phyloP scores from a whole-genome alignment of 495 filamentous ascomycete genomes.

The Podospora sp. region DNA sequence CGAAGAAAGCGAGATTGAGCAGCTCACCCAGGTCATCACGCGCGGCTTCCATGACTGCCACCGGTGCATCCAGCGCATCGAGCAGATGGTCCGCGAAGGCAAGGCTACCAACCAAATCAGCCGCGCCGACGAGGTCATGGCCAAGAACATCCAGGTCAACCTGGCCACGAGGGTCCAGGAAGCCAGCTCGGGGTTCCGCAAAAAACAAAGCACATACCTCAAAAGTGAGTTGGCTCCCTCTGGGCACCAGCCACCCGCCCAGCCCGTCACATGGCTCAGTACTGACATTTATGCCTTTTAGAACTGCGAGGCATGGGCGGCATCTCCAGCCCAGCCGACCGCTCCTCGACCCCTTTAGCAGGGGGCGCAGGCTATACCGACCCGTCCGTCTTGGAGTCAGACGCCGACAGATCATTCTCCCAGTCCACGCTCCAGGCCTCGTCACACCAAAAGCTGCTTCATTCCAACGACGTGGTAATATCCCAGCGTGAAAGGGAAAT shows the following conservation, averaged over 20 bases:
- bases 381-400: conserved; percentile 84
- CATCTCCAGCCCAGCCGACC: conserved; percentile 47
- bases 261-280: not conserved
- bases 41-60: conserved; percentile 87
- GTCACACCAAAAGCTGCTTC: conserved; percentile 62
- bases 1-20: conserved; percentile 89
- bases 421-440: conserved; percentile 81
- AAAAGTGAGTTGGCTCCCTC: conserved; percentile 66
- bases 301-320: conserved; percentile 78
- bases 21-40: conserved; percentile 86
- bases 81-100: conserved; percentile 77
- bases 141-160: conserved; percentile 89
- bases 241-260: not conserved
- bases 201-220: conserved; percentile 95
- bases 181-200: conserved; percentile 86
- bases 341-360: conserved; percentile 62
- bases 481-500: conserved; percentile 95
- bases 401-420: conserved; percentile 88
- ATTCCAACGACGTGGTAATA: conserved; percentile 82
- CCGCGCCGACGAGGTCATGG: conserved; percentile 89
- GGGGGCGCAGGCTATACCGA: conserved; percentile 49
- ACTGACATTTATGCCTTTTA: conserved; percentile 39
- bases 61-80: conserved; percentile 80
- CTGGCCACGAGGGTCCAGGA: conserved; percentile 88
- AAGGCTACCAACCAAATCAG: conserved; percentile 68